Percentiles rank a stretch among this genome's conserved stretches.
Conservation (phyloP, 352 stramenopile species). For the Pythium scleroteichum region DNA sequence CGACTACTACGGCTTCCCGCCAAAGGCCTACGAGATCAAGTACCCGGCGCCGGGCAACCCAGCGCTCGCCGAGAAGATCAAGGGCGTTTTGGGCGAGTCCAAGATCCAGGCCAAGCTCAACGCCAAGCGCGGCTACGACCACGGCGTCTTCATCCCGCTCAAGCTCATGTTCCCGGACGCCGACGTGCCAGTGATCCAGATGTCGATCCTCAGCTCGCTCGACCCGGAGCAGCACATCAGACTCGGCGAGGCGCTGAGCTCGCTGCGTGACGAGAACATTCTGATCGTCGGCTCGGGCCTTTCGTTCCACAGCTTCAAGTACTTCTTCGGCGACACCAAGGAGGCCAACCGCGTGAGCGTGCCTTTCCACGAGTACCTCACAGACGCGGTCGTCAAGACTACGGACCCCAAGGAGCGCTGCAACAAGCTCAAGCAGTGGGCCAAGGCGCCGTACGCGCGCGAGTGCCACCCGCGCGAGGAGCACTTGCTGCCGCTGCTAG, state of each 20-base stretch:
- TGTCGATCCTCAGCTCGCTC: slow-evolving; percentile 72
- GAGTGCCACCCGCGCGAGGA: slow-evolving; percentile 42
- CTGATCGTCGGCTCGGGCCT: slow-evolving; percentile 83
- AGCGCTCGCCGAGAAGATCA: slow-evolving; percentile 60
- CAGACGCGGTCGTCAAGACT: slow-evolving; percentile 8
- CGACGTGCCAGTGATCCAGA: slow-evolving; percentile 82
- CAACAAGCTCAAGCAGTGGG: slow-evolving; percentile 38
- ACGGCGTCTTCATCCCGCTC: slow-evolving; percentile 90
- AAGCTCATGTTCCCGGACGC: slow-evolving; percentile 84
- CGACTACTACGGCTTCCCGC: slow-evolving; percentile 91
- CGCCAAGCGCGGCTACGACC: slow-evolving; percentile 77
- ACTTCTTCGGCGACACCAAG: slow-evolving; percentile 8
- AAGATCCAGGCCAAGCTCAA: slow-evolving; percentile 56
- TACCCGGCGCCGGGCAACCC: slow-evolving; percentile 81
- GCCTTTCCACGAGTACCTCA: slow-evolving; percentile 23
- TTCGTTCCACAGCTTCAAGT: slow-evolving; percentile 27
- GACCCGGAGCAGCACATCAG: slow-evolving; percentile 57
- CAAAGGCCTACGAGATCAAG: slow-evolving; percentile 78
- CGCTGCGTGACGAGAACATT: slow-evolving; percentile 71
- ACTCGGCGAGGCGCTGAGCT: slow-evolving; percentile 61
- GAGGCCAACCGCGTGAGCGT: slow-evolving; percentile 16
- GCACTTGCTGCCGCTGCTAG: slow-evolving; percentile 57
- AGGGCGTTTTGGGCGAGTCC: slow-evolving; percentile 48
- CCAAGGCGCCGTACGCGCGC: slow-evolving; percentile 33
- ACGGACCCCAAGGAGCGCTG: slow-evolving; percentile 12